Evolutionary conservation across 495 filamentous ascomycete genomes (phyloP).

Genomic region (Mycothermus thermophilus): DNA sequence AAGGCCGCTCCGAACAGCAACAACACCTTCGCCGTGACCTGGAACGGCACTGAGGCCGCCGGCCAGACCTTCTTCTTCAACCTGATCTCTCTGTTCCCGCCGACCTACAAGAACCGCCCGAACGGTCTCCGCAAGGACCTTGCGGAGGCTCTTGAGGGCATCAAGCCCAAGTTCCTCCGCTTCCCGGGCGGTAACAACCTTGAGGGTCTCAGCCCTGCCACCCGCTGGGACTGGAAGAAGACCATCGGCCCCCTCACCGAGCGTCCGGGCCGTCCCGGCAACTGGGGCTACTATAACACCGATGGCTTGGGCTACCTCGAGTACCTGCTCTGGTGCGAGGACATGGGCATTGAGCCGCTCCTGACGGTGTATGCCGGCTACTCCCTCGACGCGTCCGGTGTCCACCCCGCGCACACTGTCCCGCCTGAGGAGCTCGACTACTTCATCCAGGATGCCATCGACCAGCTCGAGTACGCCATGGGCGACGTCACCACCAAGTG

Average conservation of each 20-base stretch:
- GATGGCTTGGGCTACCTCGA: constrained; percentile 50
- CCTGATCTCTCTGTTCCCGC: constrained; percentile 52
- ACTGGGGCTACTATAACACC: constrained; percentile 49
- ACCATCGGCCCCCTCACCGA: constrained; percentile 51
- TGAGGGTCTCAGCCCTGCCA: constrained; percentile 38
- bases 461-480: constrained; percentile 54
- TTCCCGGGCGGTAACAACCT: constrained; percentile 58
- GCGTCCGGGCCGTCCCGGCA: constrained; percentile 44
- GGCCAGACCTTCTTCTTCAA: constrained; percentile 15
- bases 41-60: constrained; percentile 37
- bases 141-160: constrained; percentile 37
- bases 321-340: constrained; percentile 53
- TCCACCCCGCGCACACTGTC: too few species aligned
- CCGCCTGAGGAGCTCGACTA: constrained; percentile 27
- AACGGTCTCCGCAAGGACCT: constrained; percentile 52
- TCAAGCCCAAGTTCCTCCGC: constrained; percentile 45
- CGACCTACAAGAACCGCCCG: constrained; percentile 45
- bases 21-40: constrained; percentile 54
- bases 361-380: constrained; percentile 45
- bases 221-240: constrained; percentile 54
- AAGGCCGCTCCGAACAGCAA: constrained; percentile 41
- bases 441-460: constrained; percentile 47
- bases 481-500: constrained; percentile 44
- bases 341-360: constrained; percentile 38
- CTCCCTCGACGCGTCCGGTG: constrained; percentile 46